Evolutionary conservation across 176 grass and related monocot species (phyloP).

Genomic region (Calamus simplicifolius): DNA sequence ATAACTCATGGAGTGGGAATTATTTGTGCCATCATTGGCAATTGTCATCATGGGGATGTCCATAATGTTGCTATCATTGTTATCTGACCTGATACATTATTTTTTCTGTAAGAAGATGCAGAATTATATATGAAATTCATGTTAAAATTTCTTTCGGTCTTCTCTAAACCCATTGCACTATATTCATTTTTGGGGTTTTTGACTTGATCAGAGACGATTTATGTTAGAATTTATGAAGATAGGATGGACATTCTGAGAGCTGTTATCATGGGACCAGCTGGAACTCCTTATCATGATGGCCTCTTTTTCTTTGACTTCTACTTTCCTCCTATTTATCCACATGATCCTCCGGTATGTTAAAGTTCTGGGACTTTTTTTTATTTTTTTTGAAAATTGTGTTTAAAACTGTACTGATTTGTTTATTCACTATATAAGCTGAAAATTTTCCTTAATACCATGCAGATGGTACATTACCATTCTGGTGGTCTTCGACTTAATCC

Average conservation of each 20-base stretch:
- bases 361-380: constrained; percentile 5
- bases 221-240: constrained; percentile 60
- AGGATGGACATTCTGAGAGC: constrained; percentile 67
- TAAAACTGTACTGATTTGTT: too few species aligned
- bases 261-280: constrained; percentile 51
- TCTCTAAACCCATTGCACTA: too few species aligned
- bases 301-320: constrained; percentile 64
- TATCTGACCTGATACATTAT: too few species aligned
- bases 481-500: constrained; percentile 69
- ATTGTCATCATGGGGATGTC: too few species aligned
- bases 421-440: too few species aligned
- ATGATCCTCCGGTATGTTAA: constrained; percentile 40
- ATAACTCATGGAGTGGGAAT: too few species aligned
- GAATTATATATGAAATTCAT: too few species aligned
- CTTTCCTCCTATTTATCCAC: constrained; percentile 51
- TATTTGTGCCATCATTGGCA: too few species aligned
- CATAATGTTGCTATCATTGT: too few species aligned
- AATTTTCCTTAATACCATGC: neutral
- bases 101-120: too few species aligned
- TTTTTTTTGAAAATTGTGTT: neutral
- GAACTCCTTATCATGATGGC: constrained; percentile 77
- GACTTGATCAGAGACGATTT: constrained; percentile 35
- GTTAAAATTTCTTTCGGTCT: too few species aligned
- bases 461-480: constrained; percentile 70
- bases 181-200: neutral